Percentiles rank a stretch among this genome's conserved stretches.
phyloP scores from a whole-genome alignment of 257 asterid species.

The Haberlea rhodopensis region DNA sequence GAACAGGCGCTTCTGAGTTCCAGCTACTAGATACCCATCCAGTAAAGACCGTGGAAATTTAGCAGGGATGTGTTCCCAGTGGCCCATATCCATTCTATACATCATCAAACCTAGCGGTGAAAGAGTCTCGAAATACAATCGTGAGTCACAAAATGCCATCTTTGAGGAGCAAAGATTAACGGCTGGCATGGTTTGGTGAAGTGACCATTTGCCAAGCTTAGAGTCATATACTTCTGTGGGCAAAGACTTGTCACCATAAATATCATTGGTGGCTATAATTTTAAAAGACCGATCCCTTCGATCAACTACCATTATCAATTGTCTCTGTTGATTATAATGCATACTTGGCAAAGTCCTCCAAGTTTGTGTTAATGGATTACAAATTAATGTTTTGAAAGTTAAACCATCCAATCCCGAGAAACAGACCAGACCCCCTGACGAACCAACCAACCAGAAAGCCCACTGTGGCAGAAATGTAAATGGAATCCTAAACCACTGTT shows the following conservation, averaged over 20 bases:
- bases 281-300: conserved; percentile 68
- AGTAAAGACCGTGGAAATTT: conserved; percentile 85
- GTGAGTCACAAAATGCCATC: no score
- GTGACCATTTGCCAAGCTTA: conserved; percentile 65
- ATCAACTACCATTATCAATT: no score
- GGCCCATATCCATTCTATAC: conserved; percentile 78
- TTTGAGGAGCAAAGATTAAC: no score
- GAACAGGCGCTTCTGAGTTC: conserved; percentile 76
- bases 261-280: conserved; percentile 89
- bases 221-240: conserved; percentile 97
- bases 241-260: conserved; percentile 75
- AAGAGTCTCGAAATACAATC: conserved; percentile 77
- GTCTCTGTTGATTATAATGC: no score
- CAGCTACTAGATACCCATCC: conserved; percentile 96
- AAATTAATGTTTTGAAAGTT: conserved; percentile 70
- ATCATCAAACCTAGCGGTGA: conserved; percentile 95
- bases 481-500: no score
- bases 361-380: conserved; percentile 80
- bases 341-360: conserved; percentile 93
- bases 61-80: conserved; percentile 98
- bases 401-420: conserved; percentile 82
- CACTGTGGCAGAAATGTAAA: no score
- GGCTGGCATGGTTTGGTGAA: conserved; percentile 88
- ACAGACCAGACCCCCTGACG: conserved; percentile 95
- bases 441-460: conserved; percentile 95